Percentiles rank a stretch among this genome's conserved stretches.
Evolutionary conservation across 1,284 basidiomycete species (phyloP).

Genomic region (Puccinia brachypodii): DNA sequence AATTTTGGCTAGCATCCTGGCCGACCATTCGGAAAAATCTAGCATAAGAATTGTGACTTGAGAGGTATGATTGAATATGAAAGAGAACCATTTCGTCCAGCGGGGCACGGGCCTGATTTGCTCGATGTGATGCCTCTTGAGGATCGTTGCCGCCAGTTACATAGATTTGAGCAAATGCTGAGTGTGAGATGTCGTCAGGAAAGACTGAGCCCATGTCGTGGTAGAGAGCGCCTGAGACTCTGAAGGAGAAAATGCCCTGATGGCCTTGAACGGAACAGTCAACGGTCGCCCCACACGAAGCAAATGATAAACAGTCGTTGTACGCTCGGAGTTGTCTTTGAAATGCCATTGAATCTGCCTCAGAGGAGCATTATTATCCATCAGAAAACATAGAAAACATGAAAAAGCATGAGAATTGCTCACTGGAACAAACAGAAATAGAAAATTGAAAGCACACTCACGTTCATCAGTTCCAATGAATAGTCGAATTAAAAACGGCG

Average conservation of each 20-base stretch:
- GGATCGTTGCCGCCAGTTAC: background rate
- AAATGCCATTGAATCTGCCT: background rate
- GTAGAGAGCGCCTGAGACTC: background rate
- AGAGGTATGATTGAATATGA: background rate
- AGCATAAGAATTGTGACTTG: background rate
- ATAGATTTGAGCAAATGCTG: slow-evolving; percentile 12
- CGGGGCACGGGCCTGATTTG: background rate
- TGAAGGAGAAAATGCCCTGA: background rate
- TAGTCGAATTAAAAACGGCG: background rate
- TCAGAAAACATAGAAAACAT: too few species aligned
- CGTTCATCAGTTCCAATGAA: background rate
- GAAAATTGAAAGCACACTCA: background rate
- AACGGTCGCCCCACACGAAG: background rate
- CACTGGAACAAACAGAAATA: background rate
- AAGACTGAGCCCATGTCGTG: slow-evolving; percentile 11
- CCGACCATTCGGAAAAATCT: background rate
- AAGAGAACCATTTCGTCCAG: background rate
- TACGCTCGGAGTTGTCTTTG: background rate
- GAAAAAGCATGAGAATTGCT: too few species aligned
- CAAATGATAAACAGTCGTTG: slow-evolving; percentile 21
- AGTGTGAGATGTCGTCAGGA: background rate
- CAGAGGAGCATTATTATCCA: background rate
- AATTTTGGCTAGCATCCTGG: background rate
- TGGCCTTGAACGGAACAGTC: background rate
- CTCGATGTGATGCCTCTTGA: background rate